Conservation (phyloP, 2,329 filamentous ascomycete species). For the Didymella sp. region DNA sequence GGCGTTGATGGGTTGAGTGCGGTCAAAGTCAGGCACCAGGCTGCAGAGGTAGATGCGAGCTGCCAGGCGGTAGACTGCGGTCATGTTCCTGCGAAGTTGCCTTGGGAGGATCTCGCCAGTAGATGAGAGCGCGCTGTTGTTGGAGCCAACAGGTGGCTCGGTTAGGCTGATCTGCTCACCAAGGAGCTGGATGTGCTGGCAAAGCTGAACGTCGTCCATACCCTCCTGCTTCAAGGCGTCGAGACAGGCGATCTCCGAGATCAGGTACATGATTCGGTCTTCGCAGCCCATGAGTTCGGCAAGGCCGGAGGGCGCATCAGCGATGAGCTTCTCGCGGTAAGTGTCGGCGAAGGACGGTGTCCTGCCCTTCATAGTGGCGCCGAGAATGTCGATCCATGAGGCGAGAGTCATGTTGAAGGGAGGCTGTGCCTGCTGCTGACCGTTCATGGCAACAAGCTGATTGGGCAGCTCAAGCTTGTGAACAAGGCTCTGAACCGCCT, state of each 20-base stretch:
- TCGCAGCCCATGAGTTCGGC: constrained; percentile 97
- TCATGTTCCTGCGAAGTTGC: constrained; percentile 87
- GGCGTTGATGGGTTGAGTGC: constrained; percentile 74
- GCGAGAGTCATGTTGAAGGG: constrained; percentile 96
- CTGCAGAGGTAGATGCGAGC: constrained; percentile 97
- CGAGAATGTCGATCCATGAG: constrained; percentile 96
- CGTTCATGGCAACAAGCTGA: constrained; percentile 65
- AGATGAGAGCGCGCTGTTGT: constrained; percentile 61
- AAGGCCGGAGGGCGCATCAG: constrained; percentile 71
- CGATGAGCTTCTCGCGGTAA: constrained; percentile 92
- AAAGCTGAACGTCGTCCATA: constrained; percentile 84
- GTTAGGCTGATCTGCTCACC: constrained; percentile 85
- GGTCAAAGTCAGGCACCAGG: constrained; percentile 86
- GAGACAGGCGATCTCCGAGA: constrained; percentile 95
- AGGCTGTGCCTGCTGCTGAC: constrained; percentile 67
- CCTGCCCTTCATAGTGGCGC: constrained; percentile 86
- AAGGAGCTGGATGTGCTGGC: constrained; percentile 86
- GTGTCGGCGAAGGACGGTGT: constrained; percentile 89
- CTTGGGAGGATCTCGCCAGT: constrained; percentile 80
- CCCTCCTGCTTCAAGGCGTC: constrained; percentile 81
- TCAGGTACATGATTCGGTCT: constrained; percentile 95
- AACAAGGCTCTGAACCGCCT: constrained; percentile 84
- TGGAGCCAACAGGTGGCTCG: constrained; percentile 62
- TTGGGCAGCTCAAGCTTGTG: constrained; percentile 81
- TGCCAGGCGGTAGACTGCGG: constrained; percentile 86